Conservation (phyloP, 768 basidiomycete genomes). For the Termitomyces heimii region DNA sequence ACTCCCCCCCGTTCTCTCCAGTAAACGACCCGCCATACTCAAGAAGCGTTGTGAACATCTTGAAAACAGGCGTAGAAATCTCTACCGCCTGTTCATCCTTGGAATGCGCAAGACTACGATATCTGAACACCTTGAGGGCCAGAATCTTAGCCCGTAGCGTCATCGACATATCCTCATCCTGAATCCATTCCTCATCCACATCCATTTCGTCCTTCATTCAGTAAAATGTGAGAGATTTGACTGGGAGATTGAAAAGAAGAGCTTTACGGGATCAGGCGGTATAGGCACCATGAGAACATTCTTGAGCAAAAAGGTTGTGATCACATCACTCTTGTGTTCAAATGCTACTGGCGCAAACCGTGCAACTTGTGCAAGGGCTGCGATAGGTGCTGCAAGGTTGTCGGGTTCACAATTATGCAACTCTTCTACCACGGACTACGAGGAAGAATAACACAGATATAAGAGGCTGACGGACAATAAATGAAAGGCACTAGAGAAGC, state of each 20-base stretch:
- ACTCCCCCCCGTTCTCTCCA: conserved; percentile 40
- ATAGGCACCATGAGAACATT: conserved; percentile 58
- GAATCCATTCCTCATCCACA: conserved; percentile 69
- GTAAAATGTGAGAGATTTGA: not conserved
- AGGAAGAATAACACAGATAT: not conserved
- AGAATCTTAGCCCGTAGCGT: conserved; percentile 66
- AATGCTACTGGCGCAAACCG: conserved; percentile 65
- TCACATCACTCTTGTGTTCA: conserved; percentile 69
- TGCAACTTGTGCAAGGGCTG: conserved; percentile 72
- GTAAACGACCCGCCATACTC: conserved; percentile 61
- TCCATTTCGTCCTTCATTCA: conserved; percentile 51
- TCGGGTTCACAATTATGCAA: conserved; percentile 44
- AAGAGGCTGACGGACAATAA: not conserved
- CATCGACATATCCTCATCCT: conserved; percentile 54
- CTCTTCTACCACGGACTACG: conserved; percentile 51
- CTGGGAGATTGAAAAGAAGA: conserved; percentile 5
- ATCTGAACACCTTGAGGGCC: conserved; percentile 74
- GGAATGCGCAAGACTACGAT: conserved; percentile 72
- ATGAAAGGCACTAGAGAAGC: conserved; percentile 9
- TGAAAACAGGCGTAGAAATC: conserved; percentile 69
- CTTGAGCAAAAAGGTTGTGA: conserved; percentile 70
- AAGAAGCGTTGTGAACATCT: conserved; percentile 69
- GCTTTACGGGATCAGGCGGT: conserved; percentile 37
- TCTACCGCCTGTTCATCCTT: conserved; percentile 51
- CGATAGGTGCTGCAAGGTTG: conserved; percentile 56